Percentiles rank a stretch among this genome's conserved stretches.
Conservation (phyloP, 345 rosid genomes). For the Leavenworthia alabamica region DNA sequence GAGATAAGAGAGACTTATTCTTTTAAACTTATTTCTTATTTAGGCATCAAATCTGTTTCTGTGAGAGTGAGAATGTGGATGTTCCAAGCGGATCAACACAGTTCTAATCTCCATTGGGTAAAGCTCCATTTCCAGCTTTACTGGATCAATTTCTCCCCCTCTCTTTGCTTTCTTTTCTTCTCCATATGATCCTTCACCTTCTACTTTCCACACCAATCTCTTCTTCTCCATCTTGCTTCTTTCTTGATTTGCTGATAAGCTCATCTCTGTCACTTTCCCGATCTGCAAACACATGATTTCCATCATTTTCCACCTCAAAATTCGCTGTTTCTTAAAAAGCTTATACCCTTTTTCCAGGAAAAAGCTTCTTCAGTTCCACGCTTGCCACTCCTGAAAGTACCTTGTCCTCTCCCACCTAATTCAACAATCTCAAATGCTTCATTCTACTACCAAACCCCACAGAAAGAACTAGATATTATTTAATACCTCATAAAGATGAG, state of each 20-base stretch:
- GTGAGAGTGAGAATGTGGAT: slow-evolving; percentile 10
- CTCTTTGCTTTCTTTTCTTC: slow-evolving; percentile 42
- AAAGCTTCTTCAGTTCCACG: slow-evolving; percentile 62
- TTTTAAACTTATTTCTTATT: slow-evolving; percentile 2
- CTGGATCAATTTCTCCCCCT: slow-evolving; percentile 62
- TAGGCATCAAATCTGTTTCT: slow-evolving; percentile 15
- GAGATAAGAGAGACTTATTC: slow-evolving; percentile 1
- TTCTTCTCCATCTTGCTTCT: slow-evolving; percentile 69
- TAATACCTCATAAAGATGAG: slow-evolving; percentile 80
- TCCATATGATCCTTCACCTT: slow-evolving; percentile 30
- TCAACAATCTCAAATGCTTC: slow-evolving; percentile 10
- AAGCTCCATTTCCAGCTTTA: slow-evolving; percentile 59
- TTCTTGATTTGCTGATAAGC: slow-evolving; percentile 83
- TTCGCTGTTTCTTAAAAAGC: not conserved
- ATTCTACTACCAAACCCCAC: slow-evolving; percentile 11
- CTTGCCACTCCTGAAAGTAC: slow-evolving; percentile 56
- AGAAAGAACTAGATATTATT: not conserved
- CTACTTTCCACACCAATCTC: slow-evolving; percentile 71
- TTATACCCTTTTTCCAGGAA: slow-evolving; percentile 50
- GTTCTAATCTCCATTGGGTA: slow-evolving; percentile 87
- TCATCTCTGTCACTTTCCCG: slow-evolving; percentile 56
- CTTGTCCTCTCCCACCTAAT: slow-evolving; percentile 71
- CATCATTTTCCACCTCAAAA: not conserved
- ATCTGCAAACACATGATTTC: slow-evolving; percentile 38
- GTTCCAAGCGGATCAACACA: slow-evolving; percentile 43